Conservation (phyloP, 257 asterid genomes). For the Henckelia pumila region DNA sequence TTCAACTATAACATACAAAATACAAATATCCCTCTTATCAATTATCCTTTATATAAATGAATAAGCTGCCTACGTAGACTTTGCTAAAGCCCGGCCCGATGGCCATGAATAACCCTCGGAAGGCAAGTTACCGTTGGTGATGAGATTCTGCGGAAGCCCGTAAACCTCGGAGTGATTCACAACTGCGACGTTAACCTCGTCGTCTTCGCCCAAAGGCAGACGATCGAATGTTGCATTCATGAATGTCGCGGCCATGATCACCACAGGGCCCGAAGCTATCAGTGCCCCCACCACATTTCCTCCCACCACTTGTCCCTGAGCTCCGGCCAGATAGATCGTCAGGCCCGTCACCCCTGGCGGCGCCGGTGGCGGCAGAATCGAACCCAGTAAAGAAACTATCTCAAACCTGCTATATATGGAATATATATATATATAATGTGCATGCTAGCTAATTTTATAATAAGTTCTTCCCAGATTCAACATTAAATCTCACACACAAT, state of each 20-base stretch:
- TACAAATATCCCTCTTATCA: neutral
- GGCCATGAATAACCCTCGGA: constrained; percentile 58
- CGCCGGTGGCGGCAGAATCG: constrained; percentile 87
- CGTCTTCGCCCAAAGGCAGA: constrained; percentile 68
- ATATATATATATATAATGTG: too few relatives aligned
- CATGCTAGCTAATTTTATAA: too few relatives aligned
- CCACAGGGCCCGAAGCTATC: constrained; percentile 89
- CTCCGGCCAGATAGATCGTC: constrained; percentile 70
- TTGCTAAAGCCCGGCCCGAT: constrained; percentile 42
- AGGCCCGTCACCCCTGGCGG: constrained; percentile 82
- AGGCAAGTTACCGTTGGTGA: constrained; percentile 50
- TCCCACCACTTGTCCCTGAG: constrained; percentile 90
- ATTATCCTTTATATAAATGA: neutral
- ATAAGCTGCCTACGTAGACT: constrained; percentile 30
- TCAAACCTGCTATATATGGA: constrained; percentile 79
- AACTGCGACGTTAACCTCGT: constrained; percentile 30
- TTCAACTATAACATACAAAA: neutral
- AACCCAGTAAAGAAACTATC: constrained; percentile 71
- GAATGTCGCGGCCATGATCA: constrained; percentile 86
- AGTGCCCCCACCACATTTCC: constrained; percentile 81
- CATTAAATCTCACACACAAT: too few relatives aligned
- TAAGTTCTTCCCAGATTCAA: constrained; percentile 30
- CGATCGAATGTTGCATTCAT: constrained; percentile 81
- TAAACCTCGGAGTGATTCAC: constrained; percentile 45
- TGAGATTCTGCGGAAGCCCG: constrained; percentile 63